phyloP scores from a whole-genome alignment of 192 early-diverging fungal species.

The Entomortierella chlamydospora region DNA sequence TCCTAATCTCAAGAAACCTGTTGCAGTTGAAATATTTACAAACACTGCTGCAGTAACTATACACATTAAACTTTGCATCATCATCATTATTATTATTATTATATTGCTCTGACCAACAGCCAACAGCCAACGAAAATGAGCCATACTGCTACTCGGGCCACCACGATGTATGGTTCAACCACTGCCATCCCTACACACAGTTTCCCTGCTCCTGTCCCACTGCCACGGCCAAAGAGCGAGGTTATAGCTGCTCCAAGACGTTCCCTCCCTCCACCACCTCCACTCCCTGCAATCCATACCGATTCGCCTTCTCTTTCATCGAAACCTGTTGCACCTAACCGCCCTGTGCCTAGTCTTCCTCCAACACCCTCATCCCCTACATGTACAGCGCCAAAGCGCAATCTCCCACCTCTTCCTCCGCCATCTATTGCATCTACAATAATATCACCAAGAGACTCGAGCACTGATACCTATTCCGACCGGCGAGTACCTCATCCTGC shows the following conservation, averaged over 20 bases:
- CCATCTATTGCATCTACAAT: not conserved
- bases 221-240: slow-evolving; percentile 31
- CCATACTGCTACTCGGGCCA: not conserved
- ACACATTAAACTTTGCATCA: slow-evolving; percentile 1
- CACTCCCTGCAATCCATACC: not conserved
- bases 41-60: no score
- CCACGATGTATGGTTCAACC: slow-evolving; percentile 1
- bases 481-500: not conserved
- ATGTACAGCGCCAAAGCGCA: slow-evolving; percentile 14
- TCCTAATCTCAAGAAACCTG: no score
- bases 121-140: not conserved
- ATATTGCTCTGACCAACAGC: no score
- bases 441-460: not conserved
- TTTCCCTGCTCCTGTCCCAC: slow-evolving; percentile 9
- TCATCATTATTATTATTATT: no score
- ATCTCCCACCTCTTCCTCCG: slow-evolving; percentile 13
- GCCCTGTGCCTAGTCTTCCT: slow-evolving; percentile 16
- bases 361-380: not conserved
- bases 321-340: not conserved
- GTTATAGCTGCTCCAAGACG: slow-evolving; percentile 13
- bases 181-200: not conserved
- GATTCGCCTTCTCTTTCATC: not conserved
- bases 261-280: slow-evolving; percentile 31
- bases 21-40: no score
- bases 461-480: not conserved